phyloP scores from a whole-genome alignment of 257 asterid species.

The Solanum raphanifolium region DNA sequence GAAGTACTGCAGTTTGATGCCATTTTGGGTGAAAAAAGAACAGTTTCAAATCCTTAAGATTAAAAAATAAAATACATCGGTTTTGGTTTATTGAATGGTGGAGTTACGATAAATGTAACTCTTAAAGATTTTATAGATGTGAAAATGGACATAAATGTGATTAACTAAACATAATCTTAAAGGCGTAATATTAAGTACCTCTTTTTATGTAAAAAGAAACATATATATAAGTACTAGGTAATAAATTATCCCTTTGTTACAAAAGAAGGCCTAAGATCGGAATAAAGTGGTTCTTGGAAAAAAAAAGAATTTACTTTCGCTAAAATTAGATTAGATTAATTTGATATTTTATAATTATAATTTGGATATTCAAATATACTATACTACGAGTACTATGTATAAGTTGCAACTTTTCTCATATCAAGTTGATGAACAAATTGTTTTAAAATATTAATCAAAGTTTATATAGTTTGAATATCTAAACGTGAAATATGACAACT shows the following conservation, averaged over 20 bases:
- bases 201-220: background rate
- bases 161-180: background rate
- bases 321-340: background rate
- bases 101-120: background rate
- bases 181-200: background rate
- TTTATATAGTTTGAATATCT: background rate
- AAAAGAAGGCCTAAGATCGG: background rate
- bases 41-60: background rate
- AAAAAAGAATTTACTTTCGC: background rate
- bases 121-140: background rate
- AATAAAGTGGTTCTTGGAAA: background rate
- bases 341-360: background rate
- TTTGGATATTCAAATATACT: background rate
- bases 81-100: background rate
- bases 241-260: background rate
- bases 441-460: background rate
- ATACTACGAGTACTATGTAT: background rate
- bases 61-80: background rate
- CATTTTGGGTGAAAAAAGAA: background rate
- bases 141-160: background rate
- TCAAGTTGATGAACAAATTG: background rate
- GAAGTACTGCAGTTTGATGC: background rate
- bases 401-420: background rate
- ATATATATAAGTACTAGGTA: background rate
- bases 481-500: background rate